Evolutionary conservation across 345 rosid species (phyloP), one percentile per base, ranked within the genome.

Genomic region (Litchi chinensis): DNA sequence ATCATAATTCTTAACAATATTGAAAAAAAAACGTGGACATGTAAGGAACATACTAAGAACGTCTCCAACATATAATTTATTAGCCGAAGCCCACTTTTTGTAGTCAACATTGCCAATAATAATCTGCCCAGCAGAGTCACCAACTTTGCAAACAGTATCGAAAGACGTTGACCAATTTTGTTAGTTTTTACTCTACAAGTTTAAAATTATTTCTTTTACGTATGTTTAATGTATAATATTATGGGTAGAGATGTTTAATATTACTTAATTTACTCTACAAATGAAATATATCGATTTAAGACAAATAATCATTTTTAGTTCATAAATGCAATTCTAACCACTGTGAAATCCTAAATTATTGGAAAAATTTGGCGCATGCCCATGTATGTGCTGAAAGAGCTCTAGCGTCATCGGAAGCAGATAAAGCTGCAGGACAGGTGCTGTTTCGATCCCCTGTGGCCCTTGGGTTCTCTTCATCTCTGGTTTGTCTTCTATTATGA

Each of bases 371-470:
- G 84, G 98, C 97, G 66, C 98, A 93, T 84, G 95, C 96, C 68
- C 98, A 93, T 86, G 80, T 92, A 74, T 92, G 99, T 82, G 98
- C 98, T 82, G 99, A 95, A 83, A 85, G 92, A 83, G 93, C 99
- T 88, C 88, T 95, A 80, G 93, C 99, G 71, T 90, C 99, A 73
- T 89, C 98, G 4, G 92, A 85, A 77, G 88, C 96, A 48, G 83
- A 87, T 75, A 93, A 86, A 80, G 99, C 97, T 77, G 88, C 97
- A 69, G 98, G 99, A 73, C 92, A 95, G 96, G 99, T 95, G 74
- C 65, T 66, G 22, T 52, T 85, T 77, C 76, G 69, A 69, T 82
- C 65, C 28, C 28, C 28, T 26, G 28, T 1, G 28, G 28, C 50
- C 63, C 71, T 70, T 60, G 15, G 60, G 5, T 59, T 81, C 67